These are phyloP conservation scores for Sporothrix curviconia DNA, from an alignment of 2,329 filamentous ascomycete species.

Conservation along the genomic window DNA sequence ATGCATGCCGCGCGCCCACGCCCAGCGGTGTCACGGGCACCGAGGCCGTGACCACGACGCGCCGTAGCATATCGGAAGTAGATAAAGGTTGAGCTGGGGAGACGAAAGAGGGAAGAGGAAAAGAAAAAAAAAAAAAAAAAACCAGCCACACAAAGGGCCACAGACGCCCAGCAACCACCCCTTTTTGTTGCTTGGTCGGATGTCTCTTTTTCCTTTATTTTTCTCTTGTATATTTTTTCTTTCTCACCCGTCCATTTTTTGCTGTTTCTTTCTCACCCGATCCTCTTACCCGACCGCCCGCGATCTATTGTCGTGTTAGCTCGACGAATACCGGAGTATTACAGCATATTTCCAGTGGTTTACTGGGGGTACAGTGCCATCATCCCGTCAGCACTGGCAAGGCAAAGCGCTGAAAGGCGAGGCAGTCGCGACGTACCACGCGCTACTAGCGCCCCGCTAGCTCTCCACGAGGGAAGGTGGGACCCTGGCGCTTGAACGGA, in stretches of 20 bases:
- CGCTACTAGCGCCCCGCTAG: background rate
- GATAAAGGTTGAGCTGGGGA: background rate
- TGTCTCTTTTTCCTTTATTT: background rate
- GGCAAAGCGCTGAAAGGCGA: too few relatives aligned
- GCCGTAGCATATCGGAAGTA: conserved; percentile 35
- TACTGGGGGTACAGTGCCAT: conserved; percentile 11
- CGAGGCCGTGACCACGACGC: conserved; percentile 78
- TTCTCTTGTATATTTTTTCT: background rate
- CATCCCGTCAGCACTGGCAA: background rate
- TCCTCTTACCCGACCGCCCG: conserved; percentile 1
- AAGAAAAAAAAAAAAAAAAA: background rate
- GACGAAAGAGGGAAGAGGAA: background rate
- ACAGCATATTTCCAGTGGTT: too few relatives aligned
- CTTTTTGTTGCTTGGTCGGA: background rate
- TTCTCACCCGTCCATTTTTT: too few relatives aligned
- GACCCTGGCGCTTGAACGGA: conserved; percentile 8
- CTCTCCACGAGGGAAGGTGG: background rate
- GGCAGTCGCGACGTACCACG: too few relatives aligned
- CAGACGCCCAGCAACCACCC: background rate
- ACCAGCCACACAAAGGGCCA: too few relatives aligned
- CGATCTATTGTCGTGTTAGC: conserved; percentile 6
- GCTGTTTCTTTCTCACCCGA: too few relatives aligned
- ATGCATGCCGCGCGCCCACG: conserved; percentile 69
- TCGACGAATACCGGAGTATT: conserved; percentile 1
- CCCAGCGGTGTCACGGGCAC: conserved; percentile 79